A percentile compares a stretch with the other conserved stretches of the same genome.
phyloP scores from a whole-genome alignment of 345 rosid species.

The Rubroshorea leprosula region DNA sequence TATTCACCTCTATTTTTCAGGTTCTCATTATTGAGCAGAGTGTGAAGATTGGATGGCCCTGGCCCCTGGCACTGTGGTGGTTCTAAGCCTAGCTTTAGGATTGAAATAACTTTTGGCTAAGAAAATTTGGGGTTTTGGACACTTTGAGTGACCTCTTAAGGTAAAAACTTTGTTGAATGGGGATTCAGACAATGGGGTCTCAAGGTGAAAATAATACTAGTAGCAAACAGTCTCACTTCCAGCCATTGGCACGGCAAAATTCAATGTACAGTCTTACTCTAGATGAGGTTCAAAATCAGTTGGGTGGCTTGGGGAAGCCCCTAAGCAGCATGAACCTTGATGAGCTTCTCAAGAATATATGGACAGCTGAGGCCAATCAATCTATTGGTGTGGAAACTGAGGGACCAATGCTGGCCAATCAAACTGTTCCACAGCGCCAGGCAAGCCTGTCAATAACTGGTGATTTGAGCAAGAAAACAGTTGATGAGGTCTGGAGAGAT shows the following conservation, averaged over 20 bases:
- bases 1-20: not conserved
- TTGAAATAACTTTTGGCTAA: not conserved
- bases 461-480: constrained; percentile 82
- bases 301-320: constrained; percentile 86
- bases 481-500: constrained; percentile 96
- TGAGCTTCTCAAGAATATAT: constrained; percentile 86
- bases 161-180: constrained; percentile 13
- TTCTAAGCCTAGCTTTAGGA: constrained; percentile 1
- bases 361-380: constrained; percentile 78
- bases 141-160: not conserved
- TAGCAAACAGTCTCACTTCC: constrained; percentile 54
- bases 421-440: constrained; percentile 54
- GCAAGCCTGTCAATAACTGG: constrained; percentile 60
- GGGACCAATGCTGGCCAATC: constrained; percentile 30
- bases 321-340: constrained; percentile 93
- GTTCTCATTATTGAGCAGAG: not conserved
- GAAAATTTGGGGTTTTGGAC: not conserved
- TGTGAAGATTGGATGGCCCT: constrained; percentile 1
- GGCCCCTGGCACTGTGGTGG: not conserved
- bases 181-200: constrained; percentile 45
- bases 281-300: constrained; percentile 86
- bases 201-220: constrained; percentile 50
- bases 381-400: constrained; percentile 35
- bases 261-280: constrained; percentile 86
- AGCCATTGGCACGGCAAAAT: constrained; percentile 58